Evolutionary conservation across 345 rosid species (phyloP).

Genomic region (Psidium friedrichsthalianum): DNA sequence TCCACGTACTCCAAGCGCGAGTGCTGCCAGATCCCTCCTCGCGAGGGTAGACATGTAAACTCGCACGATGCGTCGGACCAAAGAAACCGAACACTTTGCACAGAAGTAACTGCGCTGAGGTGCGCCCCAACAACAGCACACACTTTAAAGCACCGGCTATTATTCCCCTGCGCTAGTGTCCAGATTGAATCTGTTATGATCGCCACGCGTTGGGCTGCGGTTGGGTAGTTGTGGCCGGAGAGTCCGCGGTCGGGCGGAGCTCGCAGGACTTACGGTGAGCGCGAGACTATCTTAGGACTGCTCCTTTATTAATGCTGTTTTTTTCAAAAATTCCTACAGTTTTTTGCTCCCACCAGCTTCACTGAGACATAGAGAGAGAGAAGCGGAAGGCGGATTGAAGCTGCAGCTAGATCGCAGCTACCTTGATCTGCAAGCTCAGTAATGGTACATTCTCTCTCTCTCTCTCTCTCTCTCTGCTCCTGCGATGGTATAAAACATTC

Average conservation of each 20-base stretch:
- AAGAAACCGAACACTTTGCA: background rate
- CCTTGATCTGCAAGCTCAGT: constrained; percentile 29
- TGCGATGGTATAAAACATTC: background rate
- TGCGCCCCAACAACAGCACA: background rate
- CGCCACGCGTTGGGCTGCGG: background rate
- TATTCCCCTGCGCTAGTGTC: background rate
- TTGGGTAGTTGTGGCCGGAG: rapidly evolving
- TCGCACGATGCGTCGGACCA: background rate
- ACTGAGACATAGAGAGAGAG: background rate
- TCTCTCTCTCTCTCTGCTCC: background rate
- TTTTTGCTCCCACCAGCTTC: background rate
- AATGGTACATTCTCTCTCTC: constrained; percentile 10
- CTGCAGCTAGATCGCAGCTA: constrained; percentile 2
- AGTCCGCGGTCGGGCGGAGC: background rate
- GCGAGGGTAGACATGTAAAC: background rate
- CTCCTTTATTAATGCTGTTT: background rate
- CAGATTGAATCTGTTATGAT: no score
- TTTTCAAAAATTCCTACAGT: background rate
- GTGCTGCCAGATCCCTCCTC: background rate
- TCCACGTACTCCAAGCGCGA: background rate
- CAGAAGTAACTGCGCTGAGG: background rate
- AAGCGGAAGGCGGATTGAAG: background rate
- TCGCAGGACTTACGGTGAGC: background rate
- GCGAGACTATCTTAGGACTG: background rate
- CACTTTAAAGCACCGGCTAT: background rate